phyloP scores from a whole-genome alignment of 2,329 filamentous ascomycete genomes.

The Bisporella sp. region DNA sequence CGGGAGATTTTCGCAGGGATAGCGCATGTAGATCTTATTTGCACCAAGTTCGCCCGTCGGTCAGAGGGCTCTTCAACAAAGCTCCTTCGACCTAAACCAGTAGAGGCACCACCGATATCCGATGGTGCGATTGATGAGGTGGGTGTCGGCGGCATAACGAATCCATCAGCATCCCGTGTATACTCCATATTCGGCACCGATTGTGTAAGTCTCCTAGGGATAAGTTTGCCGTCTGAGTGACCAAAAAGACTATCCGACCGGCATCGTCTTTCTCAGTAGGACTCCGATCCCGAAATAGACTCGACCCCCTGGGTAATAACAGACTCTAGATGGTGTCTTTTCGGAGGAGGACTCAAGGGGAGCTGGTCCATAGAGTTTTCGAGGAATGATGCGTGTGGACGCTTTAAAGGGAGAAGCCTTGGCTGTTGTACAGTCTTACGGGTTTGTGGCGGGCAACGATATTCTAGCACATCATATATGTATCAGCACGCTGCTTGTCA shows the following conservation, averaged over 20 bases:
- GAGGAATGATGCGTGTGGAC: slow-evolving; percentile 10
- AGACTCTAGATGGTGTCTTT: slow-evolving; percentile 10
- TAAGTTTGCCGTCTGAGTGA: no score
- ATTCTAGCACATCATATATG: slow-evolving; percentile 10
- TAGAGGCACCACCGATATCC: no score
- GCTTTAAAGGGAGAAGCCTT: slow-evolving; percentile 10
- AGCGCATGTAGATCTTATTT: slow-evolving; percentile 14
- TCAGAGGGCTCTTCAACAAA: not conserved
- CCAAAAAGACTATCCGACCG: no score
- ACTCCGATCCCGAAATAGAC: no score
- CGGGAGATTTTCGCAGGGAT: slow-evolving; percentile 10
- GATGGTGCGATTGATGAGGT: no score
- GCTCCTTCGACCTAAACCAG: no score
- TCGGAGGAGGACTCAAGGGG: slow-evolving; percentile 9
- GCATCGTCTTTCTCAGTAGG: no score
- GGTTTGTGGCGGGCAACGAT: slow-evolving; percentile 7
- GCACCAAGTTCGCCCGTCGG: not conserved
- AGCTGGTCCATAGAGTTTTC: slow-evolving; percentile 10
- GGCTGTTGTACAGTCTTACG: not conserved
- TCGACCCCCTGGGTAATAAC: not conserved
- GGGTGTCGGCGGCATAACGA: no score
- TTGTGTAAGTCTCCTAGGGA: no score
- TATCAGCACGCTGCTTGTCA: slow-evolving; percentile 11
- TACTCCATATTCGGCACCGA: no score
- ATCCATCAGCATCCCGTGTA: no score